Conservation (phyloP, 108 stramenopile species). For the Pelagomonas calceolata region DNA sequence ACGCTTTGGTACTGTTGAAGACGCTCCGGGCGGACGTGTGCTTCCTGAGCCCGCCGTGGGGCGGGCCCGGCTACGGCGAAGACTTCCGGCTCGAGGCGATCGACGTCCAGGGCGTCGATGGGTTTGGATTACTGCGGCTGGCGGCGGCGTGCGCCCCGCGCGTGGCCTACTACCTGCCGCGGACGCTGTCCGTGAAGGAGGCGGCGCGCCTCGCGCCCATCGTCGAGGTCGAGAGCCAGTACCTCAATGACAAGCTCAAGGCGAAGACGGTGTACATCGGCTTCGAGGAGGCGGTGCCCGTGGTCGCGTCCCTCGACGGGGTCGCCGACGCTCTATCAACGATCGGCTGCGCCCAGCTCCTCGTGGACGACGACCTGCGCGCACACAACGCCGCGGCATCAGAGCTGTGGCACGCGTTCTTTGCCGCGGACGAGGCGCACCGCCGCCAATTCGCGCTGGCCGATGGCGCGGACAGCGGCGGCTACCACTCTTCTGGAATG, state of each 20-base stretch:
- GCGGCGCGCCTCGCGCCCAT: slow-evolving; percentile 7
- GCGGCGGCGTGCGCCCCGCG: slow-evolving; percentile 21
- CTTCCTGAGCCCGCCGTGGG: slow-evolving; percentile 43
- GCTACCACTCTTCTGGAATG: too few species aligned
- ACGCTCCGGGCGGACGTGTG: slow-evolving; percentile 23
- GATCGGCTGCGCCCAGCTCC: too few species aligned
- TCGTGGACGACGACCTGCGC: too few species aligned
- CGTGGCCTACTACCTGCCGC: slow-evolving; percentile 28
- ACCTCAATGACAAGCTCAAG: slow-evolving; percentile 30
- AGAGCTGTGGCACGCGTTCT: too few species aligned
- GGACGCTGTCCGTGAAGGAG: slow-evolving; percentile 11
- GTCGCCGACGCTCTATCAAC: too few species aligned
- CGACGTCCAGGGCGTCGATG: slow-evolving; percentile 16
- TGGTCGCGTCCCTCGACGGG: too few species aligned
- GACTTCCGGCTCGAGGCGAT: slow-evolving; percentile 26
- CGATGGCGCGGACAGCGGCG: too few species aligned
- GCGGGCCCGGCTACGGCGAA: slow-evolving; percentile 26
- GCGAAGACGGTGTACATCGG: slow-evolving; percentile 31
- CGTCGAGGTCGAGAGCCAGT: slow-evolving; percentile 1
- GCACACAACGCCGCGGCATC: too few species aligned
- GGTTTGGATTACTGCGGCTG: slow-evolving; percentile 15
- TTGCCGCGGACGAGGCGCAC: too few species aligned
- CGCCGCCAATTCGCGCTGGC: too few species aligned
- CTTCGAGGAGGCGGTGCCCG: too few species aligned
- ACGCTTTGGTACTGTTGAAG: slow-evolving; percentile 14